Conservation (phyloP, 176 grass and related monocot species). For the Ensete ventricosum region DNA sequence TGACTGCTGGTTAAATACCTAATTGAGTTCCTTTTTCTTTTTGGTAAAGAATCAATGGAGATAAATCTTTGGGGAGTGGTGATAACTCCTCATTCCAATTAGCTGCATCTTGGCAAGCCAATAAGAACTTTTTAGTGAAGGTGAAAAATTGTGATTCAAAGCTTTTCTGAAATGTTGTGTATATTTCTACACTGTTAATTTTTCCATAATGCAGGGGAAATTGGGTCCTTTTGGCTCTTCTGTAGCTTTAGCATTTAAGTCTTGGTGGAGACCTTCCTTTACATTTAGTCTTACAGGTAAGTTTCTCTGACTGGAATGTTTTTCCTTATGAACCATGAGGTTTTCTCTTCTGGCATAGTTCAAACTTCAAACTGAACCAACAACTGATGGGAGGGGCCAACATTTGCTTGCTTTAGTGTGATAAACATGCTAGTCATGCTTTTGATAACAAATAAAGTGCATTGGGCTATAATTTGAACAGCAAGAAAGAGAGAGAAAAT, state of each 20-base stretch:
- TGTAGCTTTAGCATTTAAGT: conserved; percentile 76
- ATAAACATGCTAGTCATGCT: not conserved
- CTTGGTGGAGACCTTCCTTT: conserved; percentile 96
- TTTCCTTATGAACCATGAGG: not conserved
- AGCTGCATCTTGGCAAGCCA: conserved; percentile 91
- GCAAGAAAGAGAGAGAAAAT: not conserved
- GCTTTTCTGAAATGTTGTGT: not conserved
- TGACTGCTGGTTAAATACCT: not conserved
- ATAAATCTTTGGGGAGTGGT: conserved; percentile 29
- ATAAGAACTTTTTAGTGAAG: conserved; percentile 93
- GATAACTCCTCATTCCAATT: conserved; percentile 63
- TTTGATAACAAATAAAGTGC: not conserved
- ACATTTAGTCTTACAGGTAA: conserved; percentile 80
- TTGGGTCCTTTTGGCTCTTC: conserved; percentile 64
- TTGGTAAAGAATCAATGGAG: conserved; percentile 42
- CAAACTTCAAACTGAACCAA: not conserved
- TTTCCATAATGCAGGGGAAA: conserved; percentile 54
- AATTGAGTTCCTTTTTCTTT: not conserved
- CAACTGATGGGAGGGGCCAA: not conserved
- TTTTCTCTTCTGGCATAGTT: not conserved
- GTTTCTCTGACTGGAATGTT: conserved; percentile 6
- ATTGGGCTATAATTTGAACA: not conserved
- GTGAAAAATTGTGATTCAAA: conserved; percentile 30
- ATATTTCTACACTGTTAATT: not conserved
- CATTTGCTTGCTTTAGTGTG: not conserved